Evolutionary conservation across 1,284 basidiomycete genomes (phyloP).

Genomic region (Cutaneotrichosporon sp.): DNA sequence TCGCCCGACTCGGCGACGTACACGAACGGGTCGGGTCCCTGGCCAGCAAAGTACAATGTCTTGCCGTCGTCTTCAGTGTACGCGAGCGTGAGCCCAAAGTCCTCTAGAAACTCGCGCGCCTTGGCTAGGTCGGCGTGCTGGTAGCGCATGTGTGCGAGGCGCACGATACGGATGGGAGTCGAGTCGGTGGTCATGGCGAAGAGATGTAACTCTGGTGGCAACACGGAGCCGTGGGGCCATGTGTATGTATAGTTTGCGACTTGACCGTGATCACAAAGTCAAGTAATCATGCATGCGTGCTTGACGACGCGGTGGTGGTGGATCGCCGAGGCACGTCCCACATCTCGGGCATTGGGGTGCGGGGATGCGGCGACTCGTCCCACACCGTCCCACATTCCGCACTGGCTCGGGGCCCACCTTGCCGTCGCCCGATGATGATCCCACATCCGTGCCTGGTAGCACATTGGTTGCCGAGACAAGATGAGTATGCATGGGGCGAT

Average conservation of each 20-base stretch:
- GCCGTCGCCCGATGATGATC: too few relatives aligned
- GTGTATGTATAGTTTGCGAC: not conserved
- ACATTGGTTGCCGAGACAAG: too few relatives aligned
- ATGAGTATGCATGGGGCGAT: not conserved
- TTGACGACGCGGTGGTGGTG: too few relatives aligned
- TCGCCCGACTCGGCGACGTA: slow-evolving; percentile 19
- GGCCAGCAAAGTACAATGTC: slow-evolving; percentile 20
- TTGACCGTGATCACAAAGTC: not conserved
- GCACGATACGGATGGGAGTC: slow-evolving; percentile 16
- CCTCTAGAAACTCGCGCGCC: slow-evolving; percentile 19
- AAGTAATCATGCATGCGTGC: too few relatives aligned
- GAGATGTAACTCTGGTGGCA: not conserved
- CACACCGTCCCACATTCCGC: not conserved
- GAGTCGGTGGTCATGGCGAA: slow-evolving; percentile 10
- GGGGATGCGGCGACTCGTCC: not conserved
- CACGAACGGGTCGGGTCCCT: slow-evolving; percentile 20
- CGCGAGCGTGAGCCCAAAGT: slow-evolving; percentile 23
- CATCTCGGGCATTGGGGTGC: too few relatives aligned
- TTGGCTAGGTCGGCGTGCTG: slow-evolving; percentile 18
- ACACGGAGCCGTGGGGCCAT: not conserved
- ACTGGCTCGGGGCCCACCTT: not conserved
- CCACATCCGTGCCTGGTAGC: too few relatives aligned
- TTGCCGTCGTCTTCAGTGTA: slow-evolving; percentile 12
- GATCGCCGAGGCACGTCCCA: too few relatives aligned
- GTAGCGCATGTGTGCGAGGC: slow-evolving; percentile 26